Base-by-base conservation (phyloP, 176 grass and related monocot genomes). In the Puccinellia tenuiflora region DNA sequence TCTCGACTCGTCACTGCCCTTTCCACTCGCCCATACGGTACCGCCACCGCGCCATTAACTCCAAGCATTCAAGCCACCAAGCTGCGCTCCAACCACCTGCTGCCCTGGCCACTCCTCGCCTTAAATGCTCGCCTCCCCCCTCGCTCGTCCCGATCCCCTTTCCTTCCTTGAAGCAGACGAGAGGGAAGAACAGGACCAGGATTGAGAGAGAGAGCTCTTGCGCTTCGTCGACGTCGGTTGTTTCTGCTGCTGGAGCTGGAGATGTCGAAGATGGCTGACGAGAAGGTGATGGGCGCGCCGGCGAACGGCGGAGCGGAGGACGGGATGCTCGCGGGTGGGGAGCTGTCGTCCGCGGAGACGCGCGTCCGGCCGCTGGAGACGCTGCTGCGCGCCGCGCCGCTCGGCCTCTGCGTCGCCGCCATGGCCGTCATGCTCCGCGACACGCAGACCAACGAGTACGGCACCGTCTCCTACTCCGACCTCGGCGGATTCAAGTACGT, bases 391-490 rank as follows among this genome's bases (percentile, higher is more conserved):
- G 85, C 92, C 56, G 87, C 76, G 30, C 93, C 93, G 46, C 68
- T 96, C 35, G 91, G 93, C 5, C 87, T 99, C 22, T 99, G 91
- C 83, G 75, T 93, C 20, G 93, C 93, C 17, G 96, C 96, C 67
- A 72, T 99, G 89, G 81, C 74, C 37, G 42, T 99, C 80, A 99
- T 93, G 96, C 83, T 99, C 71, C 87, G 80, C 1, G 86, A 96
- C 89, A 57, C 80, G 18, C 91, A 96, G 89, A 81, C 31, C 78
- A 93, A 93, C 83, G 96, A 99, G 53, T 99, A 81, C 63, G 93
- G 96, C 66, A 34, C 84, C 73, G 78, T 99, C 61, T 88, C 91
- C 68, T 99, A 96, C 91, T 90, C 93, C 68, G 84, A 99, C 88
- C 86, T 99, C 21, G 83, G 86, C 20, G 91, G 91, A 1, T 99